Evolutionary conservation across 2,329 filamentous ascomycete genomes (phyloP), one percentile per base, ranked within the genome.

Genomic region (Fusarium sp.): DNA sequence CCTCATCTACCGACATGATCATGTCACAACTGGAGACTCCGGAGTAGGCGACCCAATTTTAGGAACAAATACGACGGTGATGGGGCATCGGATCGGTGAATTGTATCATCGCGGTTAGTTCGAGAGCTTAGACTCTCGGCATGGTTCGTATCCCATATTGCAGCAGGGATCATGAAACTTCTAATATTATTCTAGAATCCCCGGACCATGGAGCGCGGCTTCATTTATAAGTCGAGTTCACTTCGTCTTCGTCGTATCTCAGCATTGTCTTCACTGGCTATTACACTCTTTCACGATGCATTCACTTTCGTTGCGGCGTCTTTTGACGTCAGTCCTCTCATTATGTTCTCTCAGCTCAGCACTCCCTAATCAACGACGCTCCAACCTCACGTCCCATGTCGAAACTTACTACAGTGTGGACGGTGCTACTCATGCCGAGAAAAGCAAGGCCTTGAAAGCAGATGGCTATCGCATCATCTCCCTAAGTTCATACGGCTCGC

Each of bases 401-500:
- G 67, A 57, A 20, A 38, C 33, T 25, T 77, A 76, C 30, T 64
- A 72, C 14, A 60, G 65, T 6, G 43, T 72, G 0, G 25, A 66
- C 9, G 27, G 50, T 5, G 4, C 11, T 2, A 30, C 47, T 5
- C 74, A 76, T 30, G 35, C 35, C 1, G 15, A 25, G 17, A 69
- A 50, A 17, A 33, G 20, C 14, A 43, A 38, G 9, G 9, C 20
- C 0, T 12, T 74, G 4, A 25, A 15, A 6, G 22, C 35, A 0
- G 38, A 27, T 6, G 43, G 65, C 4, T 77, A 74, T 38, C 66
- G 59, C 6, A 67, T 70, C 35, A 10, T 60, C 10, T 76, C 72
- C 2, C 10, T 74, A 9, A 76, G 74, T 12, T 52, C 59, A 4
- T 76, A 76, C 32, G 68, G 74, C 5, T 56, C 61, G 4, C 38